Evolutionary conservation across 371 early-diverging fungal species (phyloP).

Genomic region (Gilbertella persicaria): DNA sequence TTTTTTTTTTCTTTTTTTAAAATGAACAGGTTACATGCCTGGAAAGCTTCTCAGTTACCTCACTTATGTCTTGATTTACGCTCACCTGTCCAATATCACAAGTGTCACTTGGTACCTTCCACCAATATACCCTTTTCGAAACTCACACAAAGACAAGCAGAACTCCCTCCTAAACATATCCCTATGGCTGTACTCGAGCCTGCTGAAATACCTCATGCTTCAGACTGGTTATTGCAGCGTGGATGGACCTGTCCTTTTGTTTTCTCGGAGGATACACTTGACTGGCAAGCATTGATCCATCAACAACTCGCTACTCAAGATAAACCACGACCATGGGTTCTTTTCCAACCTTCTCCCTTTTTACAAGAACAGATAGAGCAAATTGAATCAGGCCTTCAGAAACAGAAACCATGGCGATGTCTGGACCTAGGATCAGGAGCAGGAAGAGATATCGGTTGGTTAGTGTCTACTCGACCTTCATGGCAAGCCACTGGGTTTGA

Average conservation of each 20-base stretch:
- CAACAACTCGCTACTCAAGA: background rate
- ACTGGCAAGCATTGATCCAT: slow-evolving; percentile 1
- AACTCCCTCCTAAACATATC: slow-evolving; percentile 42
- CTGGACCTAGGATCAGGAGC: slow-evolving; percentile 54
- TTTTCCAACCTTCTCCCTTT: slow-evolving; percentile 42
- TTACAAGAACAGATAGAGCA: slow-evolving; percentile 21
- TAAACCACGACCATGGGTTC: slow-evolving; percentile 19
- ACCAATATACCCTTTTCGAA: slow-evolving; percentile 45
- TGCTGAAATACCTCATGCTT: slow-evolving; percentile 2
- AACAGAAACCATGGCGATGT: slow-evolving; percentile 14
- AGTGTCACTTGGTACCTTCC: slow-evolving; percentile 29
- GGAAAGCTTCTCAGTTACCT: slow-evolving; percentile 8
- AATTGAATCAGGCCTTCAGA: slow-evolving; percentile 21
- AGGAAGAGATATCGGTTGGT: slow-evolving; percentile 47
- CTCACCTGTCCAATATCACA: slow-evolving; percentile 17
- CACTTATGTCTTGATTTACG: slow-evolving; percentile 41
- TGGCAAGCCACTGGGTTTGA: slow-evolving; percentile 47
- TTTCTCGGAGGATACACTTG: slow-evolving; percentile 26
- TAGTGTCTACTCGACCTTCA: slow-evolving; percentile 20
- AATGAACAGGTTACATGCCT: slow-evolving; percentile 12
- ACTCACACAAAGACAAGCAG: slow-evolving; percentile 21
- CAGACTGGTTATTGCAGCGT: slow-evolving; percentile 28
- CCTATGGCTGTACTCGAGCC: slow-evolving; percentile 49
- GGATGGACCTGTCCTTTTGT: slow-evolving; percentile 47
- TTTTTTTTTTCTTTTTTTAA: background rate